Evolutionary conservation across 352 stramenopile species (phyloP).

Genomic region (Sclerospora graminicola): DNA sequence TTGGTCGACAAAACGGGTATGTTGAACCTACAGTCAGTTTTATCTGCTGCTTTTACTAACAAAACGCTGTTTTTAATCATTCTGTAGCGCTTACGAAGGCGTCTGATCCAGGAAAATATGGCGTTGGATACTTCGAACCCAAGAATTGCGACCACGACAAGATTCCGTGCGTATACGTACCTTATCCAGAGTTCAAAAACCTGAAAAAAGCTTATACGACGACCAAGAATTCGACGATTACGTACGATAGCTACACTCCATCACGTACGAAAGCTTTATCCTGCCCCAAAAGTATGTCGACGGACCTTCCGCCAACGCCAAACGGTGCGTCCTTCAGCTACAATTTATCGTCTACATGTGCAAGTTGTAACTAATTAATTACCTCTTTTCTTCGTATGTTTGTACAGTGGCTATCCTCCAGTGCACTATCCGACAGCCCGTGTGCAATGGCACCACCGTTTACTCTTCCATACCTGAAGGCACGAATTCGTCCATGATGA

Average conservation of each 20-base stretch:
- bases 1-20: conserved; percentile 22
- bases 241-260: conserved; percentile 24
- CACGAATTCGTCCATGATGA: too few species aligned
- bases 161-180: conserved; percentile 42
- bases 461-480: too few species aligned
- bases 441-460: not conserved
- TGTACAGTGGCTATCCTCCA: not conserved
- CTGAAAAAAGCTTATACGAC: conserved; percentile 69
- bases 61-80: not conserved
- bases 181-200: conserved; percentile 64
- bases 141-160: conserved; percentile 55
- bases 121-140: conserved; percentile 61
- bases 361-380: not conserved
- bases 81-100: conserved; percentile 28
- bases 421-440: not conserved
- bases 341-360: not conserved
- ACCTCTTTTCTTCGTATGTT: not conserved
- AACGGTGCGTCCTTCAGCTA: conserved; percentile 16
- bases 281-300: conserved; percentile 33
- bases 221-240: conserved; percentile 47
- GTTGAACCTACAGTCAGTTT: not conserved
- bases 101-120: conserved; percentile 53
- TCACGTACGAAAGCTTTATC: conserved; percentile 23
- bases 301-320: conserved; percentile 18
- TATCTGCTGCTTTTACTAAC: not conserved